phyloP scores from a whole-genome alignment of 495 filamentous ascomycete genomes.

The Opeltia flavorubescens region DNA sequence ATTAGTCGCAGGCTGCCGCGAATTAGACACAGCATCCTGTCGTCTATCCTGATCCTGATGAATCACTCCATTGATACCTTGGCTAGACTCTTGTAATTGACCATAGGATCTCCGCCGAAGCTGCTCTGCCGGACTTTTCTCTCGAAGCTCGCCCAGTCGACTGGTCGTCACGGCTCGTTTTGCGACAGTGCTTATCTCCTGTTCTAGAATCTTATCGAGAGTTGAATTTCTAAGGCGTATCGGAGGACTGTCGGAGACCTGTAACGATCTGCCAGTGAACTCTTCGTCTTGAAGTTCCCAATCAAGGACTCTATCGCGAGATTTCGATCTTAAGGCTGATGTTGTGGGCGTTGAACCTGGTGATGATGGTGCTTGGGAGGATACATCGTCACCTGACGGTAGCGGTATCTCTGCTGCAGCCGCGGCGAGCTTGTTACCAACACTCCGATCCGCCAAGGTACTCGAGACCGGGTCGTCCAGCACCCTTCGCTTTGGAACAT shows the following conservation, averaged over 20 bases:
- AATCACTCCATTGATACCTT: not conserved
- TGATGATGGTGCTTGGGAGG: constrained; percentile 20
- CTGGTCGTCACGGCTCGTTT: constrained; percentile 44
- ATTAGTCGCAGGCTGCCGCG: not conserved
- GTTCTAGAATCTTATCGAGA: constrained; percentile 40
- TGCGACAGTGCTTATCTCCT: constrained; percentile 45
- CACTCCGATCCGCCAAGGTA: constrained; percentile 13
- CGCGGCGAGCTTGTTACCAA: constrained; percentile 1
- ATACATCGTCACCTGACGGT: constrained; percentile 32
- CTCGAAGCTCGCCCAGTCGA: constrained; percentile 41
- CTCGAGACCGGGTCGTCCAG: constrained; percentile 7
- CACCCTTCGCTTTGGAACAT: constrained; percentile 9
- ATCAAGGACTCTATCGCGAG: constrained; percentile 34
- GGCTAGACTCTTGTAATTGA: not conserved
- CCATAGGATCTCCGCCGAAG: constrained; percentile 19
- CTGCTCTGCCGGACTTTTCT: constrained; percentile 31
- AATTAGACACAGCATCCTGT: not conserved
- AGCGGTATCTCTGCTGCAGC: constrained; percentile 26
- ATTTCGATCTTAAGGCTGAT: constrained; percentile 19
- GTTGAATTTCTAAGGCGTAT: constrained; percentile 27
- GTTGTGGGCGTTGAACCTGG: constrained; percentile 25
- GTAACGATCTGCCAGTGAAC: constrained; percentile 48
- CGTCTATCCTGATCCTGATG: not conserved
- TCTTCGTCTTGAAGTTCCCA: constrained; percentile 44
- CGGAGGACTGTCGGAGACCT: constrained; percentile 47